Evolutionary conservation across 1,284 basidiomycete genomes (phyloP).

Genomic region (Marasmius tenuissimus): DNA sequence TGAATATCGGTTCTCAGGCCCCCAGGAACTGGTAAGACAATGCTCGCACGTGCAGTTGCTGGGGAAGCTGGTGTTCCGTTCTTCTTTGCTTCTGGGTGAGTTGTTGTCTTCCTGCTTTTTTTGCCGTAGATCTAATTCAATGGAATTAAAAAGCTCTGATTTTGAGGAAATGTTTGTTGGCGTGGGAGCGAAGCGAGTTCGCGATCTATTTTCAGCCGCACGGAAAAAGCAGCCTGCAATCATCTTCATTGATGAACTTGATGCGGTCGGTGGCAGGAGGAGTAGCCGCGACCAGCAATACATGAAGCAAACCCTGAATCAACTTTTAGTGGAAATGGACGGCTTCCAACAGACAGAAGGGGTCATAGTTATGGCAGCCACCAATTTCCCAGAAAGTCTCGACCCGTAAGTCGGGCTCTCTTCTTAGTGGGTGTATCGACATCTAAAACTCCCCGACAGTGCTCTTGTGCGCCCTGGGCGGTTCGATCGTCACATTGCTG

Average conservation of each 20-base stretch:
- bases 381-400: slow-evolving; percentile 91
- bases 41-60: slow-evolving; percentile 93
- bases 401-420: slow-evolving; percentile 62
- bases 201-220: slow-evolving; percentile 94
- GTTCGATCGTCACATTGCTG: slow-evolving; percentile 90
- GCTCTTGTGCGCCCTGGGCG: slow-evolving; percentile 92
- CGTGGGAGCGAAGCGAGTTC: slow-evolving; percentile 93
- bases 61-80: slow-evolving; percentile 97
- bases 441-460: slow-evolving; percentile 37
- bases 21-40: slow-evolving; percentile 95
- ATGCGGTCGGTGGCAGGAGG: slow-evolving; percentile 93
- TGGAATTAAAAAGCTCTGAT: slow-evolving; percentile 65
- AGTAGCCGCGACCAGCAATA: slow-evolving; percentile 86
- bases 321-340: slow-evolving; percentile 93
- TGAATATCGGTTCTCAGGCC: slow-evolving; percentile 36
- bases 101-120: slow-evolving; percentile 17
- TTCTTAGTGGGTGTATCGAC: slow-evolving; percentile 1
- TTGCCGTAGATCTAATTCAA: slow-evolving; percentile 9
- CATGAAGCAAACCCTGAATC: slow-evolving; percentile 92
- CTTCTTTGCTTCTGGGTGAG: slow-evolving; percentile 81
- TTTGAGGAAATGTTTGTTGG: slow-evolving; percentile 99
- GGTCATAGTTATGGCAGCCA: slow-evolving; percentile 92
- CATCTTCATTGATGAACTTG: slow-evolving; percentile 93
- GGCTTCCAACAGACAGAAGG: slow-evolving; percentile 91
- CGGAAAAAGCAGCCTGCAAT: slow-evolving; percentile 94